Percentiles rank a stretch among this genome's conserved stretches.
These are phyloP conservation scores for Fistulinella cinereoalba DNA, from an alignment of 1,284 basidiomycete species.

Conservation along the genomic window DNA sequence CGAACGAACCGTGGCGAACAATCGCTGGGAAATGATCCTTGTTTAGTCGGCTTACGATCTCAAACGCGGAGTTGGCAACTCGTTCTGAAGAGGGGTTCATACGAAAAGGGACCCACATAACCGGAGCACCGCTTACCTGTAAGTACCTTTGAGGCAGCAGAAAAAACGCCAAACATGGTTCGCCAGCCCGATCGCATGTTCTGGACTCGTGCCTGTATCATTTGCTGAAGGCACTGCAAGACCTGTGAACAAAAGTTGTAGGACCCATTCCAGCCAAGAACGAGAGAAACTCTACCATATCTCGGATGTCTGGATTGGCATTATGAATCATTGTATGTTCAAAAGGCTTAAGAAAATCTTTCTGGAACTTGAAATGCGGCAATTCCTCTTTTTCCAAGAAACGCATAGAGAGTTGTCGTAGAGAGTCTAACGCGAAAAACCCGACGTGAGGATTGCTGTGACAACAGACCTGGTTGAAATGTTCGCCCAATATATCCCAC, in stretches of 20 bases:
- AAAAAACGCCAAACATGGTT: slow-evolving; percentile 98
- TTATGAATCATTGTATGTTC: slow-evolving; percentile 99
- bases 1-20: slow-evolving; percentile 90
- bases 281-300: slow-evolving; percentile 71
- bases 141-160: slow-evolving; percentile 91
- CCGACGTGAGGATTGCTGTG: slow-evolving; percentile 97
- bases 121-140: slow-evolving; percentile 55
- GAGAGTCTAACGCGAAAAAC: slow-evolving; percentile 95
- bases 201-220: slow-evolving; percentile 93
- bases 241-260: slow-evolving; percentile 49
- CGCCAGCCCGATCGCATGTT: slow-evolving; percentile 99
- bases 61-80: slow-evolving; percentile 92
- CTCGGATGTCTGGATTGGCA: slow-evolving; percentile 90
- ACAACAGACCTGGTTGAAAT: slow-evolving; percentile 99
- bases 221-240: slow-evolving; percentile 97
- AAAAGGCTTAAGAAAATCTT: slow-evolving; percentile 98
- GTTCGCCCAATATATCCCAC: slow-evolving; percentile 97
- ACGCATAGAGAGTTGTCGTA: slow-evolving; percentile 98
- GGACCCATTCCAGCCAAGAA: slow-evolving; percentile 1
- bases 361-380: slow-evolving; percentile 98
- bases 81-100: slow-evolving; percentile 56
- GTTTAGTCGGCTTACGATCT: slow-evolving; percentile 92
- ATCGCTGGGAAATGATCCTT: slow-evolving; percentile 89
- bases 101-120: neutral
- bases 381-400: slow-evolving; percentile 99